Evolutionary conservation across 2,329 filamentous ascomycete genomes (phyloP).

Genomic region (Macroventuria anomochaeta): DNA sequence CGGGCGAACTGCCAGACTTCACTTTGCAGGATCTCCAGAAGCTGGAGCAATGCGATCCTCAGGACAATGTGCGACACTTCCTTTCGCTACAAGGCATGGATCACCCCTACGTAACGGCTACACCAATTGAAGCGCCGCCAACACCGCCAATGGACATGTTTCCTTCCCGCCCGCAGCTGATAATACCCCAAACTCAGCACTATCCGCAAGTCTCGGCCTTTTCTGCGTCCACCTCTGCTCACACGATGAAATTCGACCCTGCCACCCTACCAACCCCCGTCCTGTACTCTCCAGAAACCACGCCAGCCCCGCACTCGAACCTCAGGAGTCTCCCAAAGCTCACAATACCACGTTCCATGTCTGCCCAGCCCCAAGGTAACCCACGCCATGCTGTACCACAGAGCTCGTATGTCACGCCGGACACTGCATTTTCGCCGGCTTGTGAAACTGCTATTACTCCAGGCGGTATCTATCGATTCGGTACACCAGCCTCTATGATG

Average conservation of each 20-base stretch:
- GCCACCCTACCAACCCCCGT: conserved; percentile 39
- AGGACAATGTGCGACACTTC: conserved; percentile 93
- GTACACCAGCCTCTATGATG: conserved; percentile 89
- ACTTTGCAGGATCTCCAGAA: conserved; percentile 76
- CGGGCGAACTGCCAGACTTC: conserved; percentile 68
- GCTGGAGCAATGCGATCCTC: conserved; percentile 76
- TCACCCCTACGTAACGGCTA: conserved; percentile 67
- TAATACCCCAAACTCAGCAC: conserved; percentile 38
- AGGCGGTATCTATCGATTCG: conserved; percentile 73
- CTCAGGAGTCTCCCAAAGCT: conserved; percentile 63
- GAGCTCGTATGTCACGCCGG: conserved; percentile 38
- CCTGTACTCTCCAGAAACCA: conserved; percentile 48
- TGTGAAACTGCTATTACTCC: conserved; percentile 62
- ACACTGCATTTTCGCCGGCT: conserved; percentile 52
- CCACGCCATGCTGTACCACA: conserved; percentile 33
- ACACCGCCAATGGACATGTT: conserved; percentile 52
- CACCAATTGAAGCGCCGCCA: conserved; percentile 62
- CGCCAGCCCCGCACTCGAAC: conserved; percentile 57
- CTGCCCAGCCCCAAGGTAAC: conserved; percentile 40
- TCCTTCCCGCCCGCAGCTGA: conserved; percentile 41
- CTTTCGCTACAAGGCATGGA: conserved; percentile 79
- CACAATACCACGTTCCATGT: conserved; percentile 59
- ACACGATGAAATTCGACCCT: conserved; percentile 40
- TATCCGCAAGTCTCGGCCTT: conserved; percentile 43
- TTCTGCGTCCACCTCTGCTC: conserved; percentile 45